Evolutionary conservation across 192 early-diverging fungal genomes (phyloP), one percentile per base, ranked within the genome.

Genomic region (Phlyctochytrium arcticum): DNA sequence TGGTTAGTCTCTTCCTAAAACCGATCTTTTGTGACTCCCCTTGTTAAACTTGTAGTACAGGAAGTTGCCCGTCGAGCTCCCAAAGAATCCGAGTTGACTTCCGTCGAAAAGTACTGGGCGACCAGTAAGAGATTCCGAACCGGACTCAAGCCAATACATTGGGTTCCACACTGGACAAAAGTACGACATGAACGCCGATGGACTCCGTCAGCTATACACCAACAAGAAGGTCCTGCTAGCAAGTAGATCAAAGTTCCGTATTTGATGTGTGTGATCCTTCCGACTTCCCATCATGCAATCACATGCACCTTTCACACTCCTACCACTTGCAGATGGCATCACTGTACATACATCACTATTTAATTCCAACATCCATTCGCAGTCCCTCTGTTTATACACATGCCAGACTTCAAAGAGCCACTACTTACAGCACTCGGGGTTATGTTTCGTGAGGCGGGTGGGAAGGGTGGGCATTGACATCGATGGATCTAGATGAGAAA

Each of bases 101-200:
- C 77, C 19, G 53, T 72, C 47, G 69, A 80, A 55, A 83, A 78
- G 62, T 83, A 83, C 66, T 83, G 78, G 78, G 78, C 78, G 9
- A 39, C 69, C 19, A 76, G 74, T 30, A 83, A 83, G 60, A 68
- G 81, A 42, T 80, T 62, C 51, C 58, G 74, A n/a, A 71, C 78
- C 57, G 76, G 72, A 9, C 68, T 83, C 67, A 83, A 83, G 67
- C 81, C 81, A 2, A 69, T 77, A 12, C 71, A 75, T 51, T 83
- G 76, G 74, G 78, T 83, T 3, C 81, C 81, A 24, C 48, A 78
- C 27, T 83, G 81, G 81, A 79, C 76, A 39, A 83, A 76, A 58
- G 64, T 65, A 7, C 62, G 73, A 35, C 78, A 79, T 60, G 61
- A 54, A 17, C 30, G 80, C 33, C 31, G 34, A 27, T 82, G 80